Evolutionary conservation across 306 rosid genomes (phyloP).

Genomic region (Vicia villosa): DNA sequence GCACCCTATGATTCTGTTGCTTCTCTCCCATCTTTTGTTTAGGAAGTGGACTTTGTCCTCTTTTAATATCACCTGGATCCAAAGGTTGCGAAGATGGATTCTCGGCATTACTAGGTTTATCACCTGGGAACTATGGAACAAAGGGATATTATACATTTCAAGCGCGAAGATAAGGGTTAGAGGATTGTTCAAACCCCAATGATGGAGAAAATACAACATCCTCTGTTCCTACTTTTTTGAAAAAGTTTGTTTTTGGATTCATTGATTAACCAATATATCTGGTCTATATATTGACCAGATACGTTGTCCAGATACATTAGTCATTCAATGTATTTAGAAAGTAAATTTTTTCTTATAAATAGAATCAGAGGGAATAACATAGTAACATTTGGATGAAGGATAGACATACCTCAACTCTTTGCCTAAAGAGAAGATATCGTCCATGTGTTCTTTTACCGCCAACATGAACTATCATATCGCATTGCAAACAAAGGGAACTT

Average conservation of each 20-base stretch:
- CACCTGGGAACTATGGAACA: conserved; percentile 84
- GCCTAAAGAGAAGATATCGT: conserved; percentile 89
- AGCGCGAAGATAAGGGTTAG: background rate
- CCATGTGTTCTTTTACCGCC: conserved; percentile 99
- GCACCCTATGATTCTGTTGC: conserved; percentile 65
- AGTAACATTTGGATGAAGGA: conserved; percentile 14
- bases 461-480: conserved; percentile 94
- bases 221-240: too few species aligned
- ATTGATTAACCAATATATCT: too few species aligned
- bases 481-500: conserved; percentile 93
- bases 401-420: conserved; percentile 89
- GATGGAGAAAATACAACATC: background rate
- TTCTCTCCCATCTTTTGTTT: conserved; percentile 59
- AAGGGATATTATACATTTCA: conserved; percentile 33
- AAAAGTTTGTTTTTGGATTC: too few species aligned
- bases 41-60: conserved; percentile 57
- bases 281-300: too few species aligned
- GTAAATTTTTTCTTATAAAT: too few species aligned
- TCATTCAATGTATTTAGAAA: too few species aligned
- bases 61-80: conserved; percentile 57
- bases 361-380: too few species aligned
- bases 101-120: conserved; percentile 60
- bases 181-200: background rate
- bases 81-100: conserved; percentile 45
- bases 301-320: too few species aligned